Evolutionary conservation across 257 asterid genomes (phyloP), one percentile per base, ranked within the genome.

Genomic region (Salvia hispanica): DNA sequence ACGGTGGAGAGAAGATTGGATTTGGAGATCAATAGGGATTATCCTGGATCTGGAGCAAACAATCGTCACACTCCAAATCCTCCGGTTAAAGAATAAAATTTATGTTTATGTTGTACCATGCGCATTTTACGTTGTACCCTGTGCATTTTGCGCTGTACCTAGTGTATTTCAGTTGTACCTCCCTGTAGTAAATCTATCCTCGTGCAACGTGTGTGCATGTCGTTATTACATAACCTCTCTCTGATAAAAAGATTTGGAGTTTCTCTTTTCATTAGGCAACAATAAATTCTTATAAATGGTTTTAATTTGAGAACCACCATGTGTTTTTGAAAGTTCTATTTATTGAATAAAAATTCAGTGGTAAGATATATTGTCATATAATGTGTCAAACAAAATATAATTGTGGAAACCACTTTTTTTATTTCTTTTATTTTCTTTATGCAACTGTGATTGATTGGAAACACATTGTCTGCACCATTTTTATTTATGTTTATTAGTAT

Each of bases 1-100:
- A 48, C 11, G 58, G 64, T 9, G 7, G 61, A 37, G 9, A 31
- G 77, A 6, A 77, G 77, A 51, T 74, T 81, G 77, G 81, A 81
- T 63, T 56, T 77, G 0, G 79, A 81, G 69, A 55, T 75, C 50
- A 77, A 69, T 37, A 40, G 78, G 21, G 83, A 81, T 10, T 81
- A 81, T 56, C 77, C 79, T 6, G 82, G 82, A 72, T 64, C 81
- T 1, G 81, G 80, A 78, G 82, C 85, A 14, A 81, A 74, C 28
- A 81, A 72, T 11, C 79, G 77, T 6, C 85, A 74, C 45, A 81
- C 82, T 14, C 85, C 85, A 56, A 58, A 67, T 58, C 80, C 82
- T 6, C 81, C 74, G 3, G 43, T 72, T 40, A 74, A 71, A 71
- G 79, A 73, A 15, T 78, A 64, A 63, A 18, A 7, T 8, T 6